Evolutionary conservation across 1,284 basidiomycete genomes (phyloP).

Genomic region (Papiliotrema terrestris): DNA sequence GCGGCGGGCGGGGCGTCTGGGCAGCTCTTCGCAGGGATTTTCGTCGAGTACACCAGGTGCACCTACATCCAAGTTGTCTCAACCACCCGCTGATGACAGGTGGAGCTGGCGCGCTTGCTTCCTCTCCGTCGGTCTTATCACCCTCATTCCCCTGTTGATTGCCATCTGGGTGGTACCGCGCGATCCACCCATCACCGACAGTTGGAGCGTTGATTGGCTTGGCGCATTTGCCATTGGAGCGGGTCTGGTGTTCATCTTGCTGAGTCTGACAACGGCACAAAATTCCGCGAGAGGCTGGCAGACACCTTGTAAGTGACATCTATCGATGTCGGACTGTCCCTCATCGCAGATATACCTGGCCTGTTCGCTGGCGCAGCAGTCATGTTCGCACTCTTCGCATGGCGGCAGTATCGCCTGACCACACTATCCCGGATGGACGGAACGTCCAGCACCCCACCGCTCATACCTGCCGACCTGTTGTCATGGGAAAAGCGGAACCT

Average conservation of each 20-base stretch:
- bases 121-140: not conserved
- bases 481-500: not conserved
- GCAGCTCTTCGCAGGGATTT: slow-evolving; percentile 6
- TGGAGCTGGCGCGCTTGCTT: slow-evolving; percentile 12
- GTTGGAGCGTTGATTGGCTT: slow-evolving; percentile 7
- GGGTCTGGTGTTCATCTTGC: not conserved
- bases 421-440: not conserved
- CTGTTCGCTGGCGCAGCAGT: slow-evolving; percentile 2
- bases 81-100: too few species aligned
- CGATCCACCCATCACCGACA: not conserved
- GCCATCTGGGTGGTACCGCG: slow-evolving; percentile 1
- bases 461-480: slow-evolving; percentile 5
- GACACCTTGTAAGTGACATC: slow-evolving; percentile 6
- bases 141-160: slow-evolving; percentile 5
- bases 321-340: too few species aligned
- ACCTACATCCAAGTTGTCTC: too few species aligned
- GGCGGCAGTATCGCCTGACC: slow-evolving; percentile 1
- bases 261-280: slow-evolving; percentile 5
- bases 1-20: slow-evolving; percentile 9
- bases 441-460: slow-evolving; percentile 5
- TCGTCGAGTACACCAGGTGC: not conserved
- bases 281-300: slow-evolving; percentile 3
- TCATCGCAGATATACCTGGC: slow-evolving; percentile 7
- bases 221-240: slow-evolving; percentile 1
- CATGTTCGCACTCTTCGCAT: slow-evolving; percentile 5